Conservation (phyloP, 176 grass and related monocot species). For the Ampelocalamus luodianensis region DNA sequence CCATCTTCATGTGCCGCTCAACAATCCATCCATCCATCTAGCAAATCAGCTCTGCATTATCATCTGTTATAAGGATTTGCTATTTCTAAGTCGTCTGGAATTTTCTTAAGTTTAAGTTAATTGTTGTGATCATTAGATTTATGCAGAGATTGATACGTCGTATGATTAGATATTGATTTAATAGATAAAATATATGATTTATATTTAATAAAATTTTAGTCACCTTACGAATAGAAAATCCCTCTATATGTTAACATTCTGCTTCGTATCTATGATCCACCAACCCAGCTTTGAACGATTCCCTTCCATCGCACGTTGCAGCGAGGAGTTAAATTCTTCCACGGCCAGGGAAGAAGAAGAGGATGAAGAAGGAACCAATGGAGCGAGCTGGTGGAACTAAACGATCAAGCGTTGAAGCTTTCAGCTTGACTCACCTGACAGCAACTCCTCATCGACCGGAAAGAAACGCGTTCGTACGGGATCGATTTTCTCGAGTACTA, state of each 20-base stretch:
- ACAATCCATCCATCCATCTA: not conserved
- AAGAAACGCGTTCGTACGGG: not conserved
- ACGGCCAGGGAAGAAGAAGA: not conserved
- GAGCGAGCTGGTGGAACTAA: conserved; percentile 26
- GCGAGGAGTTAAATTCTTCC: no score
- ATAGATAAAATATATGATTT: no score
- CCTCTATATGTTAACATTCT: not conserved
- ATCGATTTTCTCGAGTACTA: not conserved
- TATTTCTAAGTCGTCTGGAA: no score
- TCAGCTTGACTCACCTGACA: conserved; percentile 30
- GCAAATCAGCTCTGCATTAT: not conserved
- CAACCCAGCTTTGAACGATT: not conserved
- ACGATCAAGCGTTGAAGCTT: conserved; percentile 31
- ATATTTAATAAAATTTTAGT: no score
- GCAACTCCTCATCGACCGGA: conserved; percentile 39
- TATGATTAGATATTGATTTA: no score
- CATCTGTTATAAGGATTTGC: no score
- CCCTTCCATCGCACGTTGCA: not conserved
- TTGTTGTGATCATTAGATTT: no score
- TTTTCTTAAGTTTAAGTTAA: no score
- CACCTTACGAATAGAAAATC: no score
- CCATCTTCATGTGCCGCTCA: not conserved
- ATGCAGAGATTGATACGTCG: no score
- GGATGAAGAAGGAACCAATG: not conserved
- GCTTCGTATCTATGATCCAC: not conserved